These are phyloP conservation scores for Pterocarpus santalinus DNA, from an alignment of 306 rosid species.

Conservation along the genomic window DNA sequence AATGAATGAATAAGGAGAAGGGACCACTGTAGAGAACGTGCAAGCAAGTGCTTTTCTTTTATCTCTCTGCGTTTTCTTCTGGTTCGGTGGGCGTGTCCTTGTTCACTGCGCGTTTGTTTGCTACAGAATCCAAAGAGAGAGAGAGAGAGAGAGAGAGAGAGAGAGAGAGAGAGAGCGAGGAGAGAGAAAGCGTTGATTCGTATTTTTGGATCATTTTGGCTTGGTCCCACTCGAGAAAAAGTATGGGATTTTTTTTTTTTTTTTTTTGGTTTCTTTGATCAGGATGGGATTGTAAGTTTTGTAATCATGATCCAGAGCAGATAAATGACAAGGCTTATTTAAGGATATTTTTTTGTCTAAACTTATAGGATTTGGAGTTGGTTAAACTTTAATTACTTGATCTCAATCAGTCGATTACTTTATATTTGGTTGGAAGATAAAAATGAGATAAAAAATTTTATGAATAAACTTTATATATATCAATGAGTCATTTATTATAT, in stretches of 20 bases:
- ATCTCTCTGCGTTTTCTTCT: background rate
- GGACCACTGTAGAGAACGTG: constrained; percentile 53
- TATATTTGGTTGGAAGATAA: too few relatives aligned
- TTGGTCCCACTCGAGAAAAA: constrained; percentile 37
- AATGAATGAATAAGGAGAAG: background rate
- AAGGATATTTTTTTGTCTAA: too few relatives aligned
- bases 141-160: constrained; percentile 36
- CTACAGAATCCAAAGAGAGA: constrained; percentile 50
- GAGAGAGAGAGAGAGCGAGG: constrained; percentile 18
- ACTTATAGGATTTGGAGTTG: too few relatives aligned
- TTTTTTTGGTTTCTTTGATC: too few relatives aligned
- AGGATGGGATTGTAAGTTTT: background rate
- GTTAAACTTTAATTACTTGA: too few relatives aligned
- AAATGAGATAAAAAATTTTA: too few relatives aligned
- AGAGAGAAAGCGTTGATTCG: constrained; percentile 19
- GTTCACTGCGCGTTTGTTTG: constrained; percentile 55
- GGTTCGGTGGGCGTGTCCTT: constrained; percentile 49
- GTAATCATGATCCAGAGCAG: background rate
- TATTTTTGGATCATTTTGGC: constrained; percentile 1
- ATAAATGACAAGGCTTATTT: background rate
- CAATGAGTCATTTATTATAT: too few relatives aligned
- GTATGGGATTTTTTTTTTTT: too few relatives aligned
- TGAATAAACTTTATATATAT: too few relatives aligned
- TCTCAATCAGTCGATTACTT: too few relatives aligned
- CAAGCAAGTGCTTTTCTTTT: constrained; percentile 61